These are phyloP conservation scores for Penicillium sp. DNA, from an alignment of 2,329 filamentous ascomycete species.

Conservation along the genomic window DNA sequence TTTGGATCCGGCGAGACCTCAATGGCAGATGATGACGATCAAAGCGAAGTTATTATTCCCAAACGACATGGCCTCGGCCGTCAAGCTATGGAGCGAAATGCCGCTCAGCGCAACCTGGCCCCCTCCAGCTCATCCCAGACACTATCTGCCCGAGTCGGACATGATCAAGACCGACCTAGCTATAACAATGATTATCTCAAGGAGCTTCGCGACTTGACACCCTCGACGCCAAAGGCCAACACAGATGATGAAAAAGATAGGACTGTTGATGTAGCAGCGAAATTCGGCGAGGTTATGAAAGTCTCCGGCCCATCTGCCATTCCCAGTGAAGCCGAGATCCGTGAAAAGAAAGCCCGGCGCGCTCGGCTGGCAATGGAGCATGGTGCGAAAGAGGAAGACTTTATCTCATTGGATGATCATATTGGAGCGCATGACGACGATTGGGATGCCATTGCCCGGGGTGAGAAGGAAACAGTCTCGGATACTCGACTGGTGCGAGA, in stretches of 20 bases:
- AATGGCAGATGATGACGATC: conserved; percentile 52
- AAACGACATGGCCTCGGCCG: conserved; percentile 59
- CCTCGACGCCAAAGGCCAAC: conserved; percentile 64
- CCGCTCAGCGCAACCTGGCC: conserved; percentile 53
- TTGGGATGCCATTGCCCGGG: conserved; percentile 43
- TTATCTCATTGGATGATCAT: conserved; percentile 41
- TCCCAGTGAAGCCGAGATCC: conserved; percentile 77
- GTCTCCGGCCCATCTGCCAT: conserved; percentile 49
- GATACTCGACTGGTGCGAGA: conserved; percentile 73
- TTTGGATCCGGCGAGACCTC: conserved; percentile 63
- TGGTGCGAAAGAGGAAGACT: conserved; percentile 58
- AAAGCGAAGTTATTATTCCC: conserved; percentile 53
- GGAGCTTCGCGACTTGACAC: conserved; percentile 80
- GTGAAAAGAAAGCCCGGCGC: conserved; percentile 83
- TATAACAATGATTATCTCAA: conserved; percentile 85
- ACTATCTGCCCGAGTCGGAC: conserved; percentile 55
- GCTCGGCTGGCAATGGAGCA: conserved; percentile 72
- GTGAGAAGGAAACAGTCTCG: conserved; percentile 58
- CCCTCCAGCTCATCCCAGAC: conserved; percentile 47
- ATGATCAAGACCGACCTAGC: conserved; percentile 66
- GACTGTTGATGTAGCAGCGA: conserved; percentile 48
- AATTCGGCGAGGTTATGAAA: conserved; percentile 44
- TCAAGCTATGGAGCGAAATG: conserved; percentile 63
- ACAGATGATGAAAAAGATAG: conserved; percentile 48
- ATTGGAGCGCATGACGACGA: conserved; percentile 41